Conservation (phyloP, 1,284 basidiomycete species). For the Irpex rosettiformis region DNA sequence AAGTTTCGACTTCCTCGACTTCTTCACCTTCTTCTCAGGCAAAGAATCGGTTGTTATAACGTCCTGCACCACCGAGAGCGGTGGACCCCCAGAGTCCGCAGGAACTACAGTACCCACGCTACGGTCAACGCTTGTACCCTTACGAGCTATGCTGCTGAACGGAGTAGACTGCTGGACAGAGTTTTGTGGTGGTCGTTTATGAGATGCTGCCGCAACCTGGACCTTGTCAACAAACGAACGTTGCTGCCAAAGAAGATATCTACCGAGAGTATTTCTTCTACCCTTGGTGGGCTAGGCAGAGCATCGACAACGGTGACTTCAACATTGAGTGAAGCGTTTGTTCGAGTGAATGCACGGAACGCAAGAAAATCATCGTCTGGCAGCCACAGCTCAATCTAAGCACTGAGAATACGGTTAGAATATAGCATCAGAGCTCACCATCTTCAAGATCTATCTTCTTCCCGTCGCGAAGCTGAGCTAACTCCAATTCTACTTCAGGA, state of each 20-base stretch:
- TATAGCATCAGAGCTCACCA: constrained; percentile 38
- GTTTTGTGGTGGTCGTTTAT: too few relatives aligned
- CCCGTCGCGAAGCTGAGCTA: constrained; percentile 56
- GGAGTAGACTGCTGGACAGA: too few relatives aligned
- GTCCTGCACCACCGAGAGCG: background rate
- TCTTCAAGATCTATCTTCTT: constrained; percentile 65
- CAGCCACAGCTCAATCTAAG: background rate
- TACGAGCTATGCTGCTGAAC: too few relatives aligned
- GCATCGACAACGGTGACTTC: constrained; percentile 29
- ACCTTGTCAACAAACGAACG: background rate
- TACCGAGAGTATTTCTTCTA: background rate
- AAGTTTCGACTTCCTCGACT: background rate
- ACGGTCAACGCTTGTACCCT: too few relatives aligned
- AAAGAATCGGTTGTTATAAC: background rate
- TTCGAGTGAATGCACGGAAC: constrained; percentile 46
- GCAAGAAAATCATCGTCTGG: constrained; percentile 77
- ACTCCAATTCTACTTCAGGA: constrained; percentile 36
- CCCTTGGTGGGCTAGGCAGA: constrained; percentile 1
- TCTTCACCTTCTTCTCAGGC: background rate
- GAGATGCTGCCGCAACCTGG: background rate
- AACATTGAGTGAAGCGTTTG: constrained; percentile 34
- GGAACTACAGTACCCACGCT: background rate
- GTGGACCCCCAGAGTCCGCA: background rate
- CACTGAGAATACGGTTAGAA: background rate
- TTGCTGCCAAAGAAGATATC: background rate